A percentile compares a stretch with the other conserved stretches of the same genome.
phyloP scores from a whole-genome alignment of 2,329 filamentous ascomycete genomes.

The Sordariomycetes sp. region DNA sequence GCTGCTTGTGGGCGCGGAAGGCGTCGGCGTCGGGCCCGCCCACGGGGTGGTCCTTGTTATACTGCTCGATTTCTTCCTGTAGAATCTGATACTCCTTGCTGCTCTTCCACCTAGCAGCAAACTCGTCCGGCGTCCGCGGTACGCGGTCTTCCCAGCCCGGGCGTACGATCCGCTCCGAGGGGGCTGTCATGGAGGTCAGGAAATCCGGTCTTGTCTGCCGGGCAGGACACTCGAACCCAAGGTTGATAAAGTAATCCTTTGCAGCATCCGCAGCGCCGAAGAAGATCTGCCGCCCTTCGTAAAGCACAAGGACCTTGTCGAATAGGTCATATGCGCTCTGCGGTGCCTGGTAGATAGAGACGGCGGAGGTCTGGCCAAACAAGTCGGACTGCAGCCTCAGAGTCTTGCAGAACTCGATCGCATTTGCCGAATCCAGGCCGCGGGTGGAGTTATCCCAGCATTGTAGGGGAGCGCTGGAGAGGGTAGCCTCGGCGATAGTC shows the following conservation, averaged over 20 bases:
- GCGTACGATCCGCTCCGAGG: constrained; percentile 40
- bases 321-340: constrained; percentile 51
- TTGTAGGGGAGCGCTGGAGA: constrained; percentile 44
- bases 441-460: constrained; percentile 63
- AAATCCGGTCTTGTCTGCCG: constrained; percentile 61
- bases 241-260: constrained; percentile 49
- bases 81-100: constrained; percentile 30
- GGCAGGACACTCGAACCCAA: constrained; percentile 54
- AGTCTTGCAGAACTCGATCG: constrained; percentile 62
- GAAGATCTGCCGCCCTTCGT: constrained; percentile 49
- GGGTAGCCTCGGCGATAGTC: constrained; percentile 45
- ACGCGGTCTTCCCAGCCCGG: constrained; percentile 40
- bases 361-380: constrained; percentile 49
- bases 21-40: constrained; percentile 40
- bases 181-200: constrained; percentile 54
- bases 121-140: constrained; percentile 48
- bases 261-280: constrained; percentile 48
- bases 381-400: constrained; percentile 55
- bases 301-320: constrained; percentile 44
- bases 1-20: constrained; percentile 39
- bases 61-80: constrained; percentile 33
- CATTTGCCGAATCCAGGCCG: constrained; percentile 63
- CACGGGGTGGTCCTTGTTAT: constrained; percentile 36
- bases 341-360: constrained; percentile 63
- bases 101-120: constrained; percentile 43